Base-by-base conservation (phyloP, 164 flowering plant genomes). In the Chimonanthus salicifolius region DNA sequence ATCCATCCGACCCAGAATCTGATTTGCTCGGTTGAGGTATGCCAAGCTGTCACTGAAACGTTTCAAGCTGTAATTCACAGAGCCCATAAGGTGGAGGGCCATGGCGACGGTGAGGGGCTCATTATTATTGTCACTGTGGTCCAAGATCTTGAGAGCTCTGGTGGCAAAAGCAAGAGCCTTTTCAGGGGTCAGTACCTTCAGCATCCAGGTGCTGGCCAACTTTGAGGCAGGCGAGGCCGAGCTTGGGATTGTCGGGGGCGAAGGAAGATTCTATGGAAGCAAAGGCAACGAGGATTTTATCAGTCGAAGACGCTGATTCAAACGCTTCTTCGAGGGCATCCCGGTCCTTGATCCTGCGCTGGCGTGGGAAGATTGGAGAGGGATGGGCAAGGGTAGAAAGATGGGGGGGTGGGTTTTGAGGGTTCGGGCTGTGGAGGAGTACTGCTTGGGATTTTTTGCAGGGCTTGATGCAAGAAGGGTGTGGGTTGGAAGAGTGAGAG, bases 21-120 rank as follows among this genome's bases (percentile, higher is more conserved):
- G 86, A 84, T 87, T 87, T 21, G 98, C 92, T 74, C 84, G 86
- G 79, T 83, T 90, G 21, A 94, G 79, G 78, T 83, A 92, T 47
- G 91, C 93, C 47, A 91, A 83, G 73, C 93, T 83, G 68, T 91
- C 97, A 78, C 54, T 84, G 78, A 92, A 92, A 85, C 83, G 87
- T 69, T 87, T 90, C 49, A 85, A 82, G 68, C 77, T 75, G 77
- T 81, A 89, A 85, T 83, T 81, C 75, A 80, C 85, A 50, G 97
- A 88, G 78, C 98, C 98, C 87, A 88, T 66, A 69, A 94, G 80
- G 71, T 90, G 94, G 64, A 94, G 85, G 75, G 92, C 79, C 97
- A 94, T 89, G 7, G 97, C 92, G 71, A 91, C 78, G 45, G 81
- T 84, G 11, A 94, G 79, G 77, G 88, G 80, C 49, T 72, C 76